Conservation (phyloP, 768 basidiomycete genomes). For the Suillus clintonianus region DNA sequence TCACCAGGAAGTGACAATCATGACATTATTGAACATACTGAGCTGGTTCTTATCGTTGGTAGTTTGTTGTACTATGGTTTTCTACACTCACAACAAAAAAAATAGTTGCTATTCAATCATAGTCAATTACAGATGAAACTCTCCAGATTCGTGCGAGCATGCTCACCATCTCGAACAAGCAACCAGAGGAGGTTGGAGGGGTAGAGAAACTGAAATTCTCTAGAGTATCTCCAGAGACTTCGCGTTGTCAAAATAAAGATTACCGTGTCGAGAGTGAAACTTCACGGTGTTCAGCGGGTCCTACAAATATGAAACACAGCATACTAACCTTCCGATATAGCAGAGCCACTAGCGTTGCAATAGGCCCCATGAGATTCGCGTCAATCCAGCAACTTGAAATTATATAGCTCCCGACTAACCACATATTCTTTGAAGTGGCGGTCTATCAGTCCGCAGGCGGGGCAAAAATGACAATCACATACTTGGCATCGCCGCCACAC, state of each 20-base stretch:
- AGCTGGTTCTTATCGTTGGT: neutral
- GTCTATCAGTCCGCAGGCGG: neutral
- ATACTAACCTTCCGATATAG: conserved; percentile 7
- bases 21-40: conserved; percentile 4
- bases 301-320: neutral
- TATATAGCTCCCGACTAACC: neutral
- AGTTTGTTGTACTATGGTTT: too few relatives aligned
- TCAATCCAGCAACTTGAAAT: neutral
- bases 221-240: conserved; percentile 6
- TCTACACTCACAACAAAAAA: conserved; percentile 5
- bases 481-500: conserved; percentile 8
- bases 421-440: neutral
- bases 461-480: conserved; percentile 1
- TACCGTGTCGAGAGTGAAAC: conserved; percentile 18
- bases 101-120: neutral
- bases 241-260: conserved; percentile 5
- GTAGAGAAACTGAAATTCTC: neutral
- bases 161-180: conserved; percentile 28
- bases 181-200: conserved; percentile 14
- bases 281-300: neutral
- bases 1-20: conserved; percentile 5
- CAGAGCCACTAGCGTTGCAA: conserved; percentile 8
- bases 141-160: neutral
- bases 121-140: neutral
- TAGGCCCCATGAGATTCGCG: neutral